phyloP scores from a whole-genome alignment of 2,329 filamentous ascomycete species.

The Ophiostoma ips region DNA sequence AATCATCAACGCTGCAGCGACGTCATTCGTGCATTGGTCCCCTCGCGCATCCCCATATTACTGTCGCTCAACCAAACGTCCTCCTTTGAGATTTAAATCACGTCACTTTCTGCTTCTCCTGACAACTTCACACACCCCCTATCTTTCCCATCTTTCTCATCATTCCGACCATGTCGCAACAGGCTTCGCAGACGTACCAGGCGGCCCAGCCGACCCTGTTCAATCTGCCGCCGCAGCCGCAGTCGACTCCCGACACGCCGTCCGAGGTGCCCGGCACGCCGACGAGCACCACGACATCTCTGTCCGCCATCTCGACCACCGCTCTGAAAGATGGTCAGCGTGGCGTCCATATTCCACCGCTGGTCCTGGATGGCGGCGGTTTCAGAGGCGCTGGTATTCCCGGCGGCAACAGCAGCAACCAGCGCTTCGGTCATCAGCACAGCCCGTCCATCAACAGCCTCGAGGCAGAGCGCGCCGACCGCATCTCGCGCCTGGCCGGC shows the following conservation, averaged over 20 bases:
- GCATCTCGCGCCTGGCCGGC: slow-evolving; percentile 88
- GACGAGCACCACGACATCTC: slow-evolving; percentile 80
- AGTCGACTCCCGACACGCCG: slow-evolving; percentile 72
- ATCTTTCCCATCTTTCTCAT: too few species aligned
- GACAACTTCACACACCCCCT: too few species aligned
- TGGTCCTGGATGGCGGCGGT: neutral
- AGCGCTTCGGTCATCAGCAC: slow-evolving; percentile 42
- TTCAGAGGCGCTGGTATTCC: slow-evolving; percentile 26
- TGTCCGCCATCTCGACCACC: slow-evolving; percentile 82
- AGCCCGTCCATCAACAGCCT: slow-evolving; percentile 56
- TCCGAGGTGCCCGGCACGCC: slow-evolving; percentile 91
- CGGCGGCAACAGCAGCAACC: slow-evolving; percentile 29
- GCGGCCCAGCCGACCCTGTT: neutral
- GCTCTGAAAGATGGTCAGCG: slow-evolving; percentile 95
- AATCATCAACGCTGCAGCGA: too few species aligned
- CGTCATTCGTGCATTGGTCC: too few species aligned
- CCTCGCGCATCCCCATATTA: too few species aligned
- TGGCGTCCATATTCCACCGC: slow-evolving; percentile 37
- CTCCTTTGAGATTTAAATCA: too few species aligned
- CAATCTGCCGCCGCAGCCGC: neutral
- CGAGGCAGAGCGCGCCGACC: slow-evolving; percentile 84
- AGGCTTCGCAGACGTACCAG: too few species aligned
- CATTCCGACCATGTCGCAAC: too few species aligned
- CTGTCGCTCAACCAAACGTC: too few species aligned
- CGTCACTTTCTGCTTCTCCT: too few species aligned